These are phyloP conservation scores for Penicillium sp. DNA, from an alignment of 2,329 filamentous ascomycete species.

Conservation along the genomic window DNA sequence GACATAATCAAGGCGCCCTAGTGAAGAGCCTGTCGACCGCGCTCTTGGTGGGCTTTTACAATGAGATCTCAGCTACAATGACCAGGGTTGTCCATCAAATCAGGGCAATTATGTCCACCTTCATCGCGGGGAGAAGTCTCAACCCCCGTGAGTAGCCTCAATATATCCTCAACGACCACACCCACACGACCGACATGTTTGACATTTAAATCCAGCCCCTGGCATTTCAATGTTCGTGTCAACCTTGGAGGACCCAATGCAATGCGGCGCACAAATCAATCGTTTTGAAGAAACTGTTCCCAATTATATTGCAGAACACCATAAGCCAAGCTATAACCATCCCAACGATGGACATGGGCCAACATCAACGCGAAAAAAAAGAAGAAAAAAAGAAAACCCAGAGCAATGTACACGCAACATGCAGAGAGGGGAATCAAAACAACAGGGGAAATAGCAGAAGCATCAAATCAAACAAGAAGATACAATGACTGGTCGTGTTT, in stretches of 20 bases:
- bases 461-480: slow-evolving; percentile 15
- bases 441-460: slow-evolving; percentile 16
- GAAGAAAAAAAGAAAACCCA: slow-evolving; percentile 5
- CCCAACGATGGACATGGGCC: slow-evolving; percentile 9
- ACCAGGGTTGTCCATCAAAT: neutral
- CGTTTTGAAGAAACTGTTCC: slow-evolving; percentile 2
- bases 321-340: slow-evolving; percentile 13
- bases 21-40: neutral
- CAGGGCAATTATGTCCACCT: neutral
- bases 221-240: neutral
- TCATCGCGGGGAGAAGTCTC: neutral
- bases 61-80: neutral
- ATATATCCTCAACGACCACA: neutral
- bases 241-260: neutral
- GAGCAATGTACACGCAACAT: slow-evolving; percentile 25
- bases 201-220: neutral
- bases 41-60: neutral
- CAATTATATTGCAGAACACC: slow-evolving; percentile 12
- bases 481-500: slow-evolving; percentile 19
- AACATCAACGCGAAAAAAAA: slow-evolving; percentile 10
- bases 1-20: neutral
- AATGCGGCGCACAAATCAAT: neutral
- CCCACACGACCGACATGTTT: neutral
- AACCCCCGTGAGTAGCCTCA: neutral
- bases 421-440: slow-evolving; percentile 33